Evolutionary conservation across 2,329 filamentous ascomycete species (phyloP).

Genomic region (Stagonosporopsis rhizophila): DNA sequence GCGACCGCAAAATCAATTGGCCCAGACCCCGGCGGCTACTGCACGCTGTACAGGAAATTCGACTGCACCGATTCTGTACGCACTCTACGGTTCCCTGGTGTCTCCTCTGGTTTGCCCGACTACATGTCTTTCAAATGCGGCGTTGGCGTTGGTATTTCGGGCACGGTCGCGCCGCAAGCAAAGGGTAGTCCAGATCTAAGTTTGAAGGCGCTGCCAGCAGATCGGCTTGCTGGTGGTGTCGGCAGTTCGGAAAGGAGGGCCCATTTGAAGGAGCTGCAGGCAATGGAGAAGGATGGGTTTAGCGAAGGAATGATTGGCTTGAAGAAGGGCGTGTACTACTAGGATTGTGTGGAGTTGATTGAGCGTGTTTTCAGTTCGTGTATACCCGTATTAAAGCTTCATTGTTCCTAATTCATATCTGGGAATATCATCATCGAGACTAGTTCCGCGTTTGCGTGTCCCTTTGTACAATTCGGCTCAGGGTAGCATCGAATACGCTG

Average conservation of each 20-base stretch:
- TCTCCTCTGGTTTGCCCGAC: slow-evolving; percentile 23
- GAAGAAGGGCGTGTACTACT: slow-evolving; percentile 41
- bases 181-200: neutral
- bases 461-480: neutral
- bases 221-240: slow-evolving; percentile 32
- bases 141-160: slow-evolving; percentile 11
- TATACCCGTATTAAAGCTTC: slow-evolving; percentile 18
- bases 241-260: slow-evolving; percentile 31
- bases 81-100: slow-evolving; percentile 37
- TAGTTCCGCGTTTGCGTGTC: neutral
- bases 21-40: slow-evolving; percentile 40
- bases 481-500: neutral
- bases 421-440: neutral
- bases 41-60: slow-evolving; percentile 33
- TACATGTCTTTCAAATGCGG: slow-evolving; percentile 39
- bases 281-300: slow-evolving; percentile 39
- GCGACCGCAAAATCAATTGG: slow-evolving; percentile 38
- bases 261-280: slow-evolving; percentile 26
- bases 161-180: slow-evolving; percentile 15
- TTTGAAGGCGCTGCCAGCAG: slow-evolving; percentile 15
- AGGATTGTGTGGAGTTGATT: neutral
- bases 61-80: slow-evolving; percentile 33
- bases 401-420: neutral
- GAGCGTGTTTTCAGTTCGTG: slow-evolving; percentile 13
- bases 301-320: slow-evolving; percentile 42